Evolutionary conservation across 2,329 filamentous ascomycete genomes (phyloP).

Genomic region (Fusarium camptoceras): DNA sequence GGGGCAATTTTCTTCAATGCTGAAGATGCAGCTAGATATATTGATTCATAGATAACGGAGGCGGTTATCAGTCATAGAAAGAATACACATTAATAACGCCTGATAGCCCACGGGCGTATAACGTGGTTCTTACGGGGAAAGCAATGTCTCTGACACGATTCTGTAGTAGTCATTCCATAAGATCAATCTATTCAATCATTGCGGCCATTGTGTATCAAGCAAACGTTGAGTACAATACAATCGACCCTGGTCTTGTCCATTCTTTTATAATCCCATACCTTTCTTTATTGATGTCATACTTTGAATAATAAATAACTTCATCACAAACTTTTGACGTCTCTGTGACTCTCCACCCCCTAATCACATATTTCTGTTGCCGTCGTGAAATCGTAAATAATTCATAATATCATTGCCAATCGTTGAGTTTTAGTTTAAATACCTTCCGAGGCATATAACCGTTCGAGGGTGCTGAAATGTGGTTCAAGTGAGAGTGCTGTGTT

Average conservation of each 20-base stretch:
- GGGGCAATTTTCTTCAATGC: not conserved
- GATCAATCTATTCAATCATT: not conserved
- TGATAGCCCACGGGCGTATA: slow-evolving; percentile 1
- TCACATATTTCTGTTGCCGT: slow-evolving; percentile 23
- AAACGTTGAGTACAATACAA: not conserved
- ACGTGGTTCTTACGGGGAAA: not conserved
- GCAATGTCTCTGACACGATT: not conserved
- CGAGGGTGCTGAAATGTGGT: not conserved
- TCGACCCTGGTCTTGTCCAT: not conserved
- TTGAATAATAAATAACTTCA: slow-evolving; percentile 6
- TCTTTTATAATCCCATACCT: not conserved
- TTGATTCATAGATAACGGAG: slow-evolving; percentile 16
- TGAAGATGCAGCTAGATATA: slow-evolving; percentile 20
- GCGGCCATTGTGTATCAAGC: not conserved
- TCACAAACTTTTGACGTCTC: slow-evolving; percentile 31
- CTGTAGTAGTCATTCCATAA: not conserved
- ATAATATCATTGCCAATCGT: slow-evolving; percentile 36
- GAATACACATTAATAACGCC: slow-evolving; percentile 1
- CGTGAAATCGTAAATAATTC: slow-evolving; percentile 42
- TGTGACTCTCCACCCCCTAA: slow-evolving; percentile 9
- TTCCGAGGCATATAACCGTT: not conserved
- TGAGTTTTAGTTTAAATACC: slow-evolving; percentile 14
- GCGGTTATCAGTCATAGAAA: not conserved
- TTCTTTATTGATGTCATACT: slow-evolving; percentile 10
- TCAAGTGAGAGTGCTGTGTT: slow-evolving; percentile 44